phyloP scores from a whole-genome alignment of 202 grass and related monocot species.

The Bolboschoenoplectus hybrid region DNA sequence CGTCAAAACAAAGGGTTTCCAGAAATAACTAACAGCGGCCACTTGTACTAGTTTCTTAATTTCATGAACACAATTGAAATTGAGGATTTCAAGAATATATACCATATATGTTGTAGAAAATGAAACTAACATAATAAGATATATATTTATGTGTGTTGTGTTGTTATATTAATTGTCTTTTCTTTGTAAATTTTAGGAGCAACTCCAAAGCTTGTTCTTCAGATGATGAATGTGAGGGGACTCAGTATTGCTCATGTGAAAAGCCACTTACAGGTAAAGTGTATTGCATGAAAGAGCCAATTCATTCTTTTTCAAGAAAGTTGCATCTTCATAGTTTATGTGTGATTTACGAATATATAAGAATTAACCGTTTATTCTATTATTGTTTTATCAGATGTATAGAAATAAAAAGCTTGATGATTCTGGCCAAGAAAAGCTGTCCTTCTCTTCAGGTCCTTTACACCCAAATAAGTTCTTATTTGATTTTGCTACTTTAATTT shows the following conservation, averaged over 20 bases:
- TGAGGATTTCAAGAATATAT: background rate
- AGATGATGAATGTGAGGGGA: slow-evolving; percentile 95
- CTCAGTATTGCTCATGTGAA: slow-evolving; percentile 97
- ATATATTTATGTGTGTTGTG: background rate
- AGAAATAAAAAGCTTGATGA: slow-evolving; percentile 87
- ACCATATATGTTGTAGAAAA: background rate
- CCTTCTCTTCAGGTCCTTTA: slow-evolving; percentile 9
- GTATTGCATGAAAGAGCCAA: slow-evolving; percentile 25
- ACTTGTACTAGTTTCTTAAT: slow-evolving; percentile 1
- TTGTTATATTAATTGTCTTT: background rate
- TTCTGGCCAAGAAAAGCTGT: slow-evolving; percentile 51
- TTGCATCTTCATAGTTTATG: background rate
- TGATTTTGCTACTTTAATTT: background rate
- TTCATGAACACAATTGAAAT: background rate
- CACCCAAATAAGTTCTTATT: background rate
- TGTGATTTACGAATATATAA: slow-evolving; percentile 21
- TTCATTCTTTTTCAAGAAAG: background rate
- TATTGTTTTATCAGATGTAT: slow-evolving; percentile 73
- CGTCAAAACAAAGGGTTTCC: background rate
- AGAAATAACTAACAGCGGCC: background rate
- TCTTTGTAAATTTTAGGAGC: slow-evolving; percentile 53
- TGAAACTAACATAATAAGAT: background rate
- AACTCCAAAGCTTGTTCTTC: slow-evolving; percentile 90
- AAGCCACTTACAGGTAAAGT: slow-evolving; percentile 91
- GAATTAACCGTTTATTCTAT: background rate